Evolutionary conservation across 2,329 filamentous ascomycete species (phyloP).

Genomic region (Fusarium camptoceras): DNA sequence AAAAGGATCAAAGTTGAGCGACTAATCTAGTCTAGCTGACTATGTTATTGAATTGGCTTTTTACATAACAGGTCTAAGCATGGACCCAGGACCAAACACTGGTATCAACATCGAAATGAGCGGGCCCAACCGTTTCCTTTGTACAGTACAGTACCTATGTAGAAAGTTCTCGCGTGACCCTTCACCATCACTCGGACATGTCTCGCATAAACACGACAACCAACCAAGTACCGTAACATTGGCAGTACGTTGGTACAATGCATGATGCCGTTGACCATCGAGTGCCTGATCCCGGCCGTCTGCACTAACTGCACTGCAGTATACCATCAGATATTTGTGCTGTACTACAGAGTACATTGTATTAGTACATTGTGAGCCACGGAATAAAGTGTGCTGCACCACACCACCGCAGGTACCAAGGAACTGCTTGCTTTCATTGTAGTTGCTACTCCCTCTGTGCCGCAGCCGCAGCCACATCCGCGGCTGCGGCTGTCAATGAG

Average conservation of each 20-base stretch:
- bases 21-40: background rate
- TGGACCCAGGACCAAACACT: background rate
- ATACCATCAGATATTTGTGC: background rate
- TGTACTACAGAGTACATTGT: background rate
- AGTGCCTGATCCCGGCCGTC: background rate
- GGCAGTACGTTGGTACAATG: background rate
- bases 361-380: background rate
- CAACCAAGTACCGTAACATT: background rate
- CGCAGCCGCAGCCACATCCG: background rate
- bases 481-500: background rate
- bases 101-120: background rate
- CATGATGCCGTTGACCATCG: background rate
- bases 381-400: background rate
- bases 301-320: background rate
- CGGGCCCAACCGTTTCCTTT: background rate
- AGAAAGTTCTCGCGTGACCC: conserved; percentile 13
- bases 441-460: background rate
- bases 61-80: background rate
- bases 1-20: background rate
- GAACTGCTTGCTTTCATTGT: background rate
- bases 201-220: conserved; percentile 2
- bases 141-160: background rate
- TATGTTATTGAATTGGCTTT: background rate
- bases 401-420: background rate
- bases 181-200: background rate